These are phyloP conservation scores for Debaryomyces sp. DNA, from an alignment of 1,139 yeast genomes.

Conservation along the genomic window DNA sequence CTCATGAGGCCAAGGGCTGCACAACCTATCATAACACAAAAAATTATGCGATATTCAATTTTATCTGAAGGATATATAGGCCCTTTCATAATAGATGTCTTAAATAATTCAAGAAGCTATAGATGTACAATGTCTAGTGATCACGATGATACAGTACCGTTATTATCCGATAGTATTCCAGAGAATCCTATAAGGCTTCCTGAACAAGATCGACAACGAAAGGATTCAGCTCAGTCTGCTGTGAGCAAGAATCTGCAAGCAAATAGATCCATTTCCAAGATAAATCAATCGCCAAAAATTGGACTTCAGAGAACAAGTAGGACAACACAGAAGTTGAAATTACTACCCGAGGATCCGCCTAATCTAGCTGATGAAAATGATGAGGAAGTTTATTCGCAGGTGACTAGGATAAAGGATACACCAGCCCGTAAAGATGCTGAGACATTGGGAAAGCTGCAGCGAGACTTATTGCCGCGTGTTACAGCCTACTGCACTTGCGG, in stretches of 20 bases:
- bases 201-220: constrained; percentile 5
- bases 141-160: constrained; percentile 21
- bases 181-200: constrained; percentile 32
- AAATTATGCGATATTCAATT: neutral
- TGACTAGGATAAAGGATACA: constrained; percentile 81
- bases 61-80: neutral
- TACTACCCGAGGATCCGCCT: constrained; percentile 79
- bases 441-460: constrained; percentile 84
- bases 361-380: constrained; percentile 25
- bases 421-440: constrained; percentile 96
- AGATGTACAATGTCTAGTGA: constrained; percentile 1
- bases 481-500: constrained; percentile 97
- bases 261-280: constrained; percentile 25
- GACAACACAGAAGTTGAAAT: constrained; percentile 82
- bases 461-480: constrained; percentile 82
- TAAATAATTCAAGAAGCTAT: neutral
- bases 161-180: constrained; percentile 21
- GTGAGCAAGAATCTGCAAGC: constrained; percentile 15
- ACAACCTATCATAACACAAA: neutral
- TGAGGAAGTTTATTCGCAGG: constrained; percentile 71
- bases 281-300: constrained; percentile 45
- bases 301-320: constrained; percentile 91
- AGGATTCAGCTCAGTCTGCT: neutral
- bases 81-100: neutral
- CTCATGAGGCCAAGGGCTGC: neutral